Base-by-base conservation (phyloP, 2,329 filamentous ascomycete genomes). In the Colletotrichum sp. region DNA sequence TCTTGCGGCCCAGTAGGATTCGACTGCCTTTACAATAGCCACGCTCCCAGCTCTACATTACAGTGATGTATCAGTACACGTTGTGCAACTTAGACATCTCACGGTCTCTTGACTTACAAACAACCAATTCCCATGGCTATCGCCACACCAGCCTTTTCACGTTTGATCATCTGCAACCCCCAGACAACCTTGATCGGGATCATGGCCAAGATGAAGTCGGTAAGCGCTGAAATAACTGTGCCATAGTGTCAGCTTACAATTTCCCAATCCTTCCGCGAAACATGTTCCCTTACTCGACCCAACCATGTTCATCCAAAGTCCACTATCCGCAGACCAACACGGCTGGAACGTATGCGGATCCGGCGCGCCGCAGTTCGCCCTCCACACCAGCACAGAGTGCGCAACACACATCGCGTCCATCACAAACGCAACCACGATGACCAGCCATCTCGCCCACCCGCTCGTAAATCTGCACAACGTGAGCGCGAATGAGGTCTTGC, bases 391-490 rank as follows among this genome's bases (percentile, higher is more conserved):
- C 8, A 36, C n/a, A 1, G 65, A 67, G 30, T 67, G 65, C 8
- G 65, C 48, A 16, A 67, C 55, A 38, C 65, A 67, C 48, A 58
- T 67, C 13, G 48, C 65, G 26, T 58, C 30, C 65, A 67, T 67
- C 8, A 58, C 26, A n/a, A 56, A 36, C n/a, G 65, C 48, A 3
- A 32, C 48, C 6, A 21, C 13, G 30, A 67, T 67, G 1, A 89
- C 79, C 6, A 88, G 80, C 70, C 80, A 82, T 69, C 80, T 80
- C 72, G 86, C 84, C 83, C 84, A 87, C 16, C 79, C 82, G 70
- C 86, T 86, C 28, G 86, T 87, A 78, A 90, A 84, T 7, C 84
- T 78, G 10, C 86, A 77, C 18, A 85, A 66, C 3, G 83, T 85
- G 28, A 84, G 81, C 3, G 78, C 83, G 38, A 85, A 85, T 1